phyloP scores from a whole-genome alignment of 2,329 filamentous ascomycete species.

The Helminthosporium solani region DNA sequence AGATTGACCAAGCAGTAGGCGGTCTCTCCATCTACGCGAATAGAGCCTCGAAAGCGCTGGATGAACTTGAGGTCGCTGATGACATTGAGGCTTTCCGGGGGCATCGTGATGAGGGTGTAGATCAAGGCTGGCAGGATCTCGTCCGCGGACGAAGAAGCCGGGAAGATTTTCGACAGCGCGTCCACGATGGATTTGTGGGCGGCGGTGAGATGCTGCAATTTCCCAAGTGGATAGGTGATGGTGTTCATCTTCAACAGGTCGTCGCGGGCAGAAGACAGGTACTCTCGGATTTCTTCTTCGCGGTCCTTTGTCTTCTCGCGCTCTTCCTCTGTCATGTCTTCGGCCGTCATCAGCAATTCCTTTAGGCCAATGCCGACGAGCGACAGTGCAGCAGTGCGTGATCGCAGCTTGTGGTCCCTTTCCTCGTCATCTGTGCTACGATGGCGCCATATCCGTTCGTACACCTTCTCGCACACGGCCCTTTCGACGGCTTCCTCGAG shows the following conservation, averaged over 20 bases:
- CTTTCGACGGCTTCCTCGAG: constrained; percentile 92
- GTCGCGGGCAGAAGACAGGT: constrained; percentile 65
- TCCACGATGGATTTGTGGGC: constrained; percentile 95
- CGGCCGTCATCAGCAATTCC: constrained; percentile 66
- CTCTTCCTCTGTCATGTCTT: constrained; percentile 57
- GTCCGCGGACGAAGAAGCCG: constrained; percentile 83
- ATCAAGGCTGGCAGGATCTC: constrained; percentile 97
- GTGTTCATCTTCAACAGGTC: constrained; percentile 81
- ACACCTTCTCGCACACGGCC: constrained; percentile 77
- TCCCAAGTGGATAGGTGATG: constrained; percentile 83
- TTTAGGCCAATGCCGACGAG: constrained; percentile 88
- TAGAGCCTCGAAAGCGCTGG: constrained; percentile 82
- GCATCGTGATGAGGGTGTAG: constrained; percentile 88
- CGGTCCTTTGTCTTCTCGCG: constrained; percentile 56
- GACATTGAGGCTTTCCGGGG: constrained; percentile 80
- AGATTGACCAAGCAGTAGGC: constrained; percentile 96
- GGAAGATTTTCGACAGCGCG: constrained; percentile 66
- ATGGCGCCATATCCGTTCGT: constrained; percentile 87
- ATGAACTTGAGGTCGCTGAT: constrained; percentile 96
- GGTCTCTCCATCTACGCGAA: constrained; percentile 86
- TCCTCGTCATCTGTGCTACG: constrained; percentile 91
- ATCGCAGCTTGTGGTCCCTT: constrained; percentile 89
- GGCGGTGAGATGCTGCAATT: constrained; percentile 82
- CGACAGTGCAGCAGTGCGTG: constrained; percentile 84
- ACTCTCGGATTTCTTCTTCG: constrained; percentile 68